A percentile compares a stretch with the other conserved stretches of the same genome.
phyloP scores from a whole-genome alignment of 257 asterid species.

The Nicotiana sylvestris region DNA sequence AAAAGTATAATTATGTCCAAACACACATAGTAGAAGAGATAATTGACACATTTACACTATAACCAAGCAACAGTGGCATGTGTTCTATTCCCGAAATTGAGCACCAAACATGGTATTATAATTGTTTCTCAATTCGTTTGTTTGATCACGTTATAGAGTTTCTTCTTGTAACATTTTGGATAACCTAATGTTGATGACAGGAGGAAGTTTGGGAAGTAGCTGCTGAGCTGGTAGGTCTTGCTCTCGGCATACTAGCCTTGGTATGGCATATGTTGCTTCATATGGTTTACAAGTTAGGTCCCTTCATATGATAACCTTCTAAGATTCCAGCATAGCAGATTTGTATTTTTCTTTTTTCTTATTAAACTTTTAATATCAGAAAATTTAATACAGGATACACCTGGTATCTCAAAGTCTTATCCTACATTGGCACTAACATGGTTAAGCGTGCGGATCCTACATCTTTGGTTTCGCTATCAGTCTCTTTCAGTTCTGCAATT shows the following conservation, averaged over 20 bases:
- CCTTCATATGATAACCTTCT: neutral
- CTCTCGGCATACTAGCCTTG: constrained; percentile 77
- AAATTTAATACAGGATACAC: constrained; percentile 64
- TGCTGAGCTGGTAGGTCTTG: constrained; percentile 92
- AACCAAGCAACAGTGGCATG: neutral
- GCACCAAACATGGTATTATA: neutral
- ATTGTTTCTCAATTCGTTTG: neutral
- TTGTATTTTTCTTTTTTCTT: neutral
- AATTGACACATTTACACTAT: neutral
- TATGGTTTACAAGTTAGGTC: neutral
- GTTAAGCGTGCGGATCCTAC: constrained; percentile 72
- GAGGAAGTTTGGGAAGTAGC: constrained; percentile 99
- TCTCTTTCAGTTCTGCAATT: constrained; percentile 86
- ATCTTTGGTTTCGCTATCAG: constrained; percentile 88
- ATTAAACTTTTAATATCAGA: constrained; percentile 10
- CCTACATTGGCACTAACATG: constrained; percentile 58
- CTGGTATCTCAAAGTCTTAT: constrained; percentile 64
- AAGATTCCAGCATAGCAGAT: neutral
- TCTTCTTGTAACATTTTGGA: neutral
- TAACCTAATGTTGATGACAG: constrained; percentile 32
- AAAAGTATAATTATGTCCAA: neutral
- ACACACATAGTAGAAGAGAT: neutral
- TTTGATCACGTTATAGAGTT: neutral
- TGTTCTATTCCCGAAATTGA: neutral
- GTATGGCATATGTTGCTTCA: constrained; percentile 32